Base-by-base conservation (phyloP, 306 rosid genomes). In the Gillenia trifoliata region DNA sequence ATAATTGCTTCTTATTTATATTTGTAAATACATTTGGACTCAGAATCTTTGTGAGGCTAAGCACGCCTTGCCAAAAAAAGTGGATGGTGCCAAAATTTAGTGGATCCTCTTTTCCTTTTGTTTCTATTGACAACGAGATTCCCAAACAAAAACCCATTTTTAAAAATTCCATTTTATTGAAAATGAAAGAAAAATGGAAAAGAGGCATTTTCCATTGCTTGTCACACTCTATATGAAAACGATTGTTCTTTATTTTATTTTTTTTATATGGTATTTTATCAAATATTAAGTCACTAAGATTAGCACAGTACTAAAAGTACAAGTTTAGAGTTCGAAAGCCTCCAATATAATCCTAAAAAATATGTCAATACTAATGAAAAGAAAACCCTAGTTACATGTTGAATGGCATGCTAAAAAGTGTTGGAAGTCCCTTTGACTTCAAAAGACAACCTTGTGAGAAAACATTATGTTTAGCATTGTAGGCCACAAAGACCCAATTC, bases 11-110 rank as follows among this genome's bases (percentile, higher is more conserved):
- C 36, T 47, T 63, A 29, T 50, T 25, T 25, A 3, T 20, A 3
- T 20, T 19, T 6, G 4, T 0, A 25, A 50, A 26, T 33, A 28
- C 0, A 72, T 43, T 38, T 34, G 79, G 61, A 47, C 47, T 71
- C 31, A 75, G 80, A 73, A 75, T 80, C 80, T 80, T 19, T 54
- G 56, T 72, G 47, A 49, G 75, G 80, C 80, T 34, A 69, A 69
- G 63, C 43, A 66, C 26, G 76, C 38, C 43, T 61, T 52, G 73
- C 63, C 54, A 75, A 36, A 62, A 79, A 70, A 62, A 61, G 63
- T 23, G 40, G 55, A 20, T 30, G 5, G 66, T 68, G 72, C 36
- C 78, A 80, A 80, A 74, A 34, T 62, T 74, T 38, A 69, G 68
- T 54, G 67, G 78, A 63, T 75, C 70, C 63, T 63, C 64, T 64